Evolutionary conservation across 345 rosid genomes (phyloP).

Genomic region (Psidium friedrichsthalianum): DNA sequence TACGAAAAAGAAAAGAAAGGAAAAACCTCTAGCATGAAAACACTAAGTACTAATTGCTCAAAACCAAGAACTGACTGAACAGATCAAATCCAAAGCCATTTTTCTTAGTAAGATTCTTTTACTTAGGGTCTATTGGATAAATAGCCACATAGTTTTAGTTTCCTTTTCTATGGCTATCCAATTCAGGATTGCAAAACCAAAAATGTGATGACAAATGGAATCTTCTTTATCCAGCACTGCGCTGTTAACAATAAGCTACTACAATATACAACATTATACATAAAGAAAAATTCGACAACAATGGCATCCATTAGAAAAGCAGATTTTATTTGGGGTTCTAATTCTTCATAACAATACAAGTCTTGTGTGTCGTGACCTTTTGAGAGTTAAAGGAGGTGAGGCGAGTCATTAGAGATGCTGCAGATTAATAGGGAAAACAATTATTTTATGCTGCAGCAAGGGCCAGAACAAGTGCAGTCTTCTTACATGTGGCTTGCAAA

Average conservation of each 20-base stretch:
- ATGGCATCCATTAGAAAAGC: not conserved
- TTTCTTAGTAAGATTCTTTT: not conserved
- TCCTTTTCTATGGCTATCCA: not conserved
- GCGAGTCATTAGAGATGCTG: not conserved
- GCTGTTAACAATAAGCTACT: not conserved
- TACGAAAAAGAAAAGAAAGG: not conserved
- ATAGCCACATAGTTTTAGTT: not conserved
- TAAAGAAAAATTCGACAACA: not conserved
- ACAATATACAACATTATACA: not conserved
- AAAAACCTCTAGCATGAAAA: not conserved
- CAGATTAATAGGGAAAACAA: not conserved
- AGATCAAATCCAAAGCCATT: not conserved
- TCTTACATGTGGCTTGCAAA: not conserved
- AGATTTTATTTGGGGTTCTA: not conserved
- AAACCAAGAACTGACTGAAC: not conserved
- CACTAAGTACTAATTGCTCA: not conserved
- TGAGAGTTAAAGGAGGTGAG: not conserved
- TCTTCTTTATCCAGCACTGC: not conserved
- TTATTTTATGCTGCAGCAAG: not conserved
- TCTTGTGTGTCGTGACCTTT: not conserved
- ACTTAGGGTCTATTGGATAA: not conserved
- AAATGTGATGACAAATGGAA: not conserved
- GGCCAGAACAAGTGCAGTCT: not conserved
- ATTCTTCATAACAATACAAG: not conserved
- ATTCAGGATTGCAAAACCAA: not conserved